Base-by-base conservation (phyloP, 2,329 filamentous ascomycete genomes). In the Colletotrichum abscissum region DNA sequence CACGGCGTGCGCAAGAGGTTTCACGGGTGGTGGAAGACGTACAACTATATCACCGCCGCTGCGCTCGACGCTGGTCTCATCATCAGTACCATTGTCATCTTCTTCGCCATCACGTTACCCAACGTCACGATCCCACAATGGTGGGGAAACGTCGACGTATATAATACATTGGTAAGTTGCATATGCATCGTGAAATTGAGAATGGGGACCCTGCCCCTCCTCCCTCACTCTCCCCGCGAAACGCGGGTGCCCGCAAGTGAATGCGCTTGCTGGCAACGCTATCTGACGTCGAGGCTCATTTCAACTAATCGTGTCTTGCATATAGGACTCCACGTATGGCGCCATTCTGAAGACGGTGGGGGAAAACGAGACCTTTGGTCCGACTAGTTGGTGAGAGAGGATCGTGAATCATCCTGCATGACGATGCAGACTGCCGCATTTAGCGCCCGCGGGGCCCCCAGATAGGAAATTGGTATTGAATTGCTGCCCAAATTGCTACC, bases 1-100 rank as follows among this genome's bases (percentile, higher is more conserved):
- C 86, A 88, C 75, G 84, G 81, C 64, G 89, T 92, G 73, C 85
- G 86, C 38, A 84, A 85, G 75, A 83, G 84, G 55, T 90, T 83
- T 78, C 81, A 83, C n/a, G 89, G 86, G 0, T 92, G 90, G 90
- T 92, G 90, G 90, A 83, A 78, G 49, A 82, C 78, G 16, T 84
- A 85, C 71, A 84, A 84, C 74, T 85, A 84, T 73, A 77, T 84
- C 63, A 84, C 83, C 1, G 82, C 84, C 0, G 82, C 83, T 0
- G 83, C 81, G 0, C 76, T 85, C 30, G 84, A 85, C 35, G 81
- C 80, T 1, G 83, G 83, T 2, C 79, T 85, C 6, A 79, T 84
- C 16, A 75, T 85, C 19, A 80, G 79, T 16, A 84, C 82, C 30
- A 74, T 80, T 64, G 14, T 82, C 8, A 75, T 82, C 54, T 76